Percentiles rank a stretch among this genome's conserved stretches.
Conservation (phyloP, 176 grass and related monocot genomes). For the Musa beccarii region DNA sequence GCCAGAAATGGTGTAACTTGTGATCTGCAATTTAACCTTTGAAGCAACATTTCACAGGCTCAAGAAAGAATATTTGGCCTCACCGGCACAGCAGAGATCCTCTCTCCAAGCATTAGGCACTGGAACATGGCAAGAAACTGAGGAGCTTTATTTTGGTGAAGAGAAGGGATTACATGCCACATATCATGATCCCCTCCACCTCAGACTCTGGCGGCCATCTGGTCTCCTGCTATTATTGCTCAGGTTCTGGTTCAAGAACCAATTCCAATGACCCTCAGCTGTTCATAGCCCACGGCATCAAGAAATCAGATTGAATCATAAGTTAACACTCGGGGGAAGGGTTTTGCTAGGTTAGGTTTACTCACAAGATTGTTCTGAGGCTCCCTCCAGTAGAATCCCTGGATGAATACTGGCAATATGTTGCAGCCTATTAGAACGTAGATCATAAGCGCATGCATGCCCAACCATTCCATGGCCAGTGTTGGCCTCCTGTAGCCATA, state of each 20-base stretch:
- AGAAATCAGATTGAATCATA: neutral
- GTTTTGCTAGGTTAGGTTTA: neutral
- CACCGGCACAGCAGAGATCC: too few species aligned
- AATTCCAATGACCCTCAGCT: constrained; percentile 2
- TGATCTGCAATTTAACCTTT: neutral
- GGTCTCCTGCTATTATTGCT: neutral
- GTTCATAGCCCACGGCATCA: neutral
- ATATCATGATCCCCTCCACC: neutral
- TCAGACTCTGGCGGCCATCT: neutral
- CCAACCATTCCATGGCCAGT: constrained; percentile 61
- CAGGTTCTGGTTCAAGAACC: neutral
- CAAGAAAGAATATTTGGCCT: neutral
- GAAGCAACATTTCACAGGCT: neutral
- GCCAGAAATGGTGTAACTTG: neutral
- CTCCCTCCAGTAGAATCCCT: constrained; percentile 60
- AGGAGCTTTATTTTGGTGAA: neutral
- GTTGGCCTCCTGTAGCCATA: constrained; percentile 40
- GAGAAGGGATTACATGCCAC: neutral
- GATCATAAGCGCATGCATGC: constrained; percentile 70
- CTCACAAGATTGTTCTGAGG: constrained; percentile 59
- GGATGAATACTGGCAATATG: constrained; percentile 44
- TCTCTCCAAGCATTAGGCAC: too few species aligned
- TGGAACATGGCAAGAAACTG: too few species aligned
- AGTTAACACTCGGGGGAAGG: neutral
- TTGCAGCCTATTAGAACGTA: constrained; percentile 69